Conservation (phyloP, 495 filamentous ascomycete species). For the Sphaerosporella brunnea region DNA sequence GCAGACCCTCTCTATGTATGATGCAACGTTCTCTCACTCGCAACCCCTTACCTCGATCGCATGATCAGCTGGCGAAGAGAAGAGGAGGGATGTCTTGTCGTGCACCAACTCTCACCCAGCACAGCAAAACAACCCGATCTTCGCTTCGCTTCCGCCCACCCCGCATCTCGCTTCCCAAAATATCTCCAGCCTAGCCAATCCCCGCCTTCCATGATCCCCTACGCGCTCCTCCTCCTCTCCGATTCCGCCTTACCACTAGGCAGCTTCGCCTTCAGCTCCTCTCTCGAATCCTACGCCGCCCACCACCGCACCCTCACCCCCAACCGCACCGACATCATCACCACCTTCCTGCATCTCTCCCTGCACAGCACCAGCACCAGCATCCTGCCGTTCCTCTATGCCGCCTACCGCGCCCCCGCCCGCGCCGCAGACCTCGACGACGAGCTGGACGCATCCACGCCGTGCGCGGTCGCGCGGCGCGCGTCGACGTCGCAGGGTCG, state of each 20-base stretch:
- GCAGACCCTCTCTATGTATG: too few relatives aligned
- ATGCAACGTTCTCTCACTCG: too few relatives aligned
- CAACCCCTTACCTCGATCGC: too few relatives aligned
- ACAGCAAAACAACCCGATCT: too few relatives aligned
- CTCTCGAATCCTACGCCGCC: slow-evolving; percentile 82
- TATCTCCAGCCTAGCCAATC: too few relatives aligned
- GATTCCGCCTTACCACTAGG: slow-evolving; percentile 92
- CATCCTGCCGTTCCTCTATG: slow-evolving; percentile 68
- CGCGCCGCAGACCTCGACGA: slow-evolving; percentile 49
- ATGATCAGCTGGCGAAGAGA: too few relatives aligned
- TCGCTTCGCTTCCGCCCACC: too few relatives aligned
- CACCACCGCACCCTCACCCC: slow-evolving; percentile 35
- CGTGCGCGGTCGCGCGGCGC: slow-evolving; percentile 72
- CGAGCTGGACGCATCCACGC: slow-evolving; percentile 63
- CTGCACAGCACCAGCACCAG: slow-evolving; percentile 60
- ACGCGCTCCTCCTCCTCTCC: slow-evolving; percentile 52
- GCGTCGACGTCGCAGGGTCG: slow-evolving; percentile 71
- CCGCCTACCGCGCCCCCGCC: slow-evolving; percentile 47
- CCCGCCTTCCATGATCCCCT: neutral
- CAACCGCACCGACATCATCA: slow-evolving; percentile 21
- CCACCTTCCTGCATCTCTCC: slow-evolving; percentile 58
- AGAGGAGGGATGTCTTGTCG: too few relatives aligned
- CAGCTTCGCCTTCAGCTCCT: slow-evolving; percentile 89
- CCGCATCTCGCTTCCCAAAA: too few relatives aligned
- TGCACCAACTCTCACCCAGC: too few relatives aligned